Percentiles rank a stretch among this genome's conserved stretches.
Conservation (phyloP, 2,329 filamentous ascomycete species). For the Pseudogymnoascus sp. region DNA sequence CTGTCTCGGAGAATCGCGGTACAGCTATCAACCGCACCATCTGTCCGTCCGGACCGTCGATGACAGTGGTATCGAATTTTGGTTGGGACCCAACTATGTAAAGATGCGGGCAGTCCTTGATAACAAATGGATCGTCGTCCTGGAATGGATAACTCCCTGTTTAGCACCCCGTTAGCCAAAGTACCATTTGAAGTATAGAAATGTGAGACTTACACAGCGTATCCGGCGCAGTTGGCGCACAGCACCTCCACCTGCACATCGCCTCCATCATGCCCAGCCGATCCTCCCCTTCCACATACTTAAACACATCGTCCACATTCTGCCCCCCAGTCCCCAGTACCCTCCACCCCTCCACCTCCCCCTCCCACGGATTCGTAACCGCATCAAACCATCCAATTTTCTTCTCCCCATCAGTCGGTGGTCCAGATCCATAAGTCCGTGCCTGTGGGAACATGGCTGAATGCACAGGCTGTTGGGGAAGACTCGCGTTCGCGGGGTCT, state of each 20-base stretch:
- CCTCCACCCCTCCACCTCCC: conserved; percentile 81
- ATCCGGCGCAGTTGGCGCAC: conserved; percentile 89
- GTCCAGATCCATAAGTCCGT: conserved; percentile 52
- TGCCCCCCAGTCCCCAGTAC: conserved; percentile 83
- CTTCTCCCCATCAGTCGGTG: conserved; percentile 27
- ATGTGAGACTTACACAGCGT: conserved; percentile 66
- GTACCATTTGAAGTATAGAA: neutral
- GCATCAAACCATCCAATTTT: conserved; percentile 69
- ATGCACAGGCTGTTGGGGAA: conserved; percentile 91
- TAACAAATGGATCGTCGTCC: conserved; percentile 81
- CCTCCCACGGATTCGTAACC: conserved; percentile 90
- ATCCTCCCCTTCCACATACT: conserved; percentile 74
- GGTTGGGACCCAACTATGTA: conserved; percentile 86
- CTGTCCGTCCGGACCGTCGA: conserved; percentile 60
- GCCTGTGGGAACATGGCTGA: conserved; percentile 78
- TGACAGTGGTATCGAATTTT: conserved; percentile 61
- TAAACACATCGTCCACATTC: conserved; percentile 87
- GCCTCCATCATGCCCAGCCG: conserved; percentile 85
- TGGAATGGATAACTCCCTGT: conserved; percentile 93
- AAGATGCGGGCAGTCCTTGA: conserved; percentile 77
- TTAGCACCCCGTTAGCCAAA: neutral
- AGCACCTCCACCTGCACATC: conserved; percentile 85
- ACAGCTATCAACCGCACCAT: conserved; percentile 70
- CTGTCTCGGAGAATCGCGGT: conserved; percentile 70
- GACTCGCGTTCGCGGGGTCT: conserved; percentile 81